Base-by-base conservation (phyloP, 192 early-diverging fungal genomes). In the Obelidium mucronatum region DNA sequence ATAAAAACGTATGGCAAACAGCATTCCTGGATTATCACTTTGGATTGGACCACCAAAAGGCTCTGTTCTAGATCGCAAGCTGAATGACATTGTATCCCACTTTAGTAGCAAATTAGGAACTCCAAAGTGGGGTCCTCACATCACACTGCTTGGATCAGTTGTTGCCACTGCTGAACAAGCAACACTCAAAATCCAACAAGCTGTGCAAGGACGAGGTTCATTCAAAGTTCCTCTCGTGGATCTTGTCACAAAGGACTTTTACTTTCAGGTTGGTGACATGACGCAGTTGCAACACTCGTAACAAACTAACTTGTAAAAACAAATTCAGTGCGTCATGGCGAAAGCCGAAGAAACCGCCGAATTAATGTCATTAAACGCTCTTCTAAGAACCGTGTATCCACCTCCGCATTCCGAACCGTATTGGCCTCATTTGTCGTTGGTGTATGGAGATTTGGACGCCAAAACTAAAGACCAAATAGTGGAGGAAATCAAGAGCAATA, bases 401-500 rank as follows among this genome's bases (percentile, higher is more conserved):
- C 77, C 76, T 35, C 42, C 53, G 0, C 31, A 73, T n/a, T 37
- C 30, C 1, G 64, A 73, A 34, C 19, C 58, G 36, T 83, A 60
- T 56, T 79, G 78, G 66, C 82, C 82, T 15, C 82, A 83, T 55
- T 35, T 83, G 42, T 71, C 65, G 24, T 73, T 83, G 11, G 78
- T 83, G 13, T 83, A 83, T 59, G 82, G 82, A 3, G 56, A 74
- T 52, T 48, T 80, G 22, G 62, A 34, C 26, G 24, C 42, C 28
- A 53, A 73, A 26, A 66, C 58, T 34, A 73, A 67, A 54, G 19
- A 63, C 40, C 26, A 36, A 8, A 51, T 78, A 11, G 58, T 40
- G 2, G 62, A 35, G n/a, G 74, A 75, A 33, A 51, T 80, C 40
- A 62, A 67, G 52, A 28, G 30, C 30, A 56, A 76, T 11, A 40